Percentiles rank a stretch among this genome's conserved stretches.
Evolutionary conservation across 495 filamentous ascomycete genomes (phyloP).

Genomic region (Aspergillus bertholletiae): DNA sequence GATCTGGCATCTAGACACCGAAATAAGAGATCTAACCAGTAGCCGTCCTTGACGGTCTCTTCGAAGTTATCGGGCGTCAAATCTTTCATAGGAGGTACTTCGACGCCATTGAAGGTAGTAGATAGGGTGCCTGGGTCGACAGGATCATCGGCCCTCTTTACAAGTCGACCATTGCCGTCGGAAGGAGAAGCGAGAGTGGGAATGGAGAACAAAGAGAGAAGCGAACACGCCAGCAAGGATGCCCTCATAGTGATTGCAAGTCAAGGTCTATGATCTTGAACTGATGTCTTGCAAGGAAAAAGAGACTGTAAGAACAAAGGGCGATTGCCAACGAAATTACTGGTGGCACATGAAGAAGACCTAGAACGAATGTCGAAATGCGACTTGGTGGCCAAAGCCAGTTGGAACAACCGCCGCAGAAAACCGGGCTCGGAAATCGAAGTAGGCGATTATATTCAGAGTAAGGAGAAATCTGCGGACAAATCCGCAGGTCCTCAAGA

Average conservation of each 20-base stretch:
- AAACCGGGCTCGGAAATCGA: background rate
- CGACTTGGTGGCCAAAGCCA: slow-evolving; percentile 1
- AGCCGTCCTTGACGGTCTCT: slow-evolving; percentile 57
- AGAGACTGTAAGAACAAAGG: slow-evolving; percentile 3
- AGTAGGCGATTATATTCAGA: background rate
- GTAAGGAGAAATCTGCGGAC: slow-evolving; percentile 3
- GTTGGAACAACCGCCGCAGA: background rate
- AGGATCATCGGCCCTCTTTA: slow-evolving; percentile 25
- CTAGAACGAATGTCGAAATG: slow-evolving; percentile 13
- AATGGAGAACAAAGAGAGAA: slow-evolving; percentile 39
- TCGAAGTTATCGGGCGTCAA: slow-evolving; percentile 54
- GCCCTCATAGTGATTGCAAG: slow-evolving; percentile 33
- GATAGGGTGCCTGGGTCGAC: slow-evolving; percentile 11
- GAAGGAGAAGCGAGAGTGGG: slow-evolving; percentile 34
- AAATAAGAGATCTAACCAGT: slow-evolving; percentile 45
- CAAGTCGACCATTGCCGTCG: slow-evolving; percentile 19
- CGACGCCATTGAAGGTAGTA: slow-evolving; percentile 76
- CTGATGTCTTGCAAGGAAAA: slow-evolving; percentile 10
- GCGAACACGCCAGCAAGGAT: slow-evolving; percentile 38
- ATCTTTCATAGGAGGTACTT: slow-evolving; percentile 71
- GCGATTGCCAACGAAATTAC: slow-evolving; percentile 23
- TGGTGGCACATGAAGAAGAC: slow-evolving; percentile 30
- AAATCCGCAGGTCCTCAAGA: slow-evolving; percentile 12
- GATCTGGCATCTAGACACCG: background rate
- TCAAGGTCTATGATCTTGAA: slow-evolving; percentile 15